Percentiles rank a stretch among this genome's conserved stretches.
phyloP scores from a whole-genome alignment of 495 filamentous ascomycete genomes.

The Chaetomium tenue region DNA sequence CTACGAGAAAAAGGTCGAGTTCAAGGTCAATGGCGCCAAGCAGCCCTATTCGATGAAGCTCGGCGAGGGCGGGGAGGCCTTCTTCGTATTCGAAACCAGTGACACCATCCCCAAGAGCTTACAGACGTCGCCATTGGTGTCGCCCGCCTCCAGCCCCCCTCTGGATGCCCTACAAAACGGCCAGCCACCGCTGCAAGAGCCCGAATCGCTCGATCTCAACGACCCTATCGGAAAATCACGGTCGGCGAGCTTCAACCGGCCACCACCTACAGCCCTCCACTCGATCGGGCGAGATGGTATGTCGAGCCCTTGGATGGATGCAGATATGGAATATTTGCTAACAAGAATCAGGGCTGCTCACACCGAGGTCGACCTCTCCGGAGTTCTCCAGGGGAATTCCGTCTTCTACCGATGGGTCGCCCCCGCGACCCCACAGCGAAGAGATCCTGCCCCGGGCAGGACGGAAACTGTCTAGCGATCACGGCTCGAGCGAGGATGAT shows the following conservation, averaged over 20 bases:
- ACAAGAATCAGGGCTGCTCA: constrained; percentile 52
- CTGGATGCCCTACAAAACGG: constrained; percentile 56
- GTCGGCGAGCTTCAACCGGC: constrained; percentile 38
- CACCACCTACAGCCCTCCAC: constrained; percentile 38
- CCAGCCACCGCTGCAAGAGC: constrained; percentile 65
- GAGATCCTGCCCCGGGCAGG: constrained; percentile 40
- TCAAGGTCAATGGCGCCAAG: constrained; percentile 87
- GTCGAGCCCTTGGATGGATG: not conserved
- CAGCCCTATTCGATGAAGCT: constrained; percentile 98
- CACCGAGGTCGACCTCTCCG: constrained; percentile 63
- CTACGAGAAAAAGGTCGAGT: constrained; percentile 99
- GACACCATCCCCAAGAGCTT: constrained; percentile 82
- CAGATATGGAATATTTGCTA: constrained; percentile 9
- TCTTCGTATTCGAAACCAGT: constrained; percentile 96
- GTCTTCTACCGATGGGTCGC: constrained; percentile 45
- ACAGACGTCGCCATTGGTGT: constrained; percentile 91
- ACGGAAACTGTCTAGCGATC: constrained; percentile 49
- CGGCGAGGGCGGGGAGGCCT: constrained; percentile 94
- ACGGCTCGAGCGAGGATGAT: constrained; percentile 40
- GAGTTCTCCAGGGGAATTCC: constrained; percentile 50
- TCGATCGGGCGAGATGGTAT: constrained; percentile 33
- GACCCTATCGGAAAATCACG: constrained; percentile 37
- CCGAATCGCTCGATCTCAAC: constrained; percentile 75
- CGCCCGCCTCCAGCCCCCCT: constrained; percentile 77
- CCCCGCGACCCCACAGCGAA: constrained; percentile 46